phyloP scores from a whole-genome alignment of 305 asterid species.

The Fraxinus xanthoxyloides region DNA sequence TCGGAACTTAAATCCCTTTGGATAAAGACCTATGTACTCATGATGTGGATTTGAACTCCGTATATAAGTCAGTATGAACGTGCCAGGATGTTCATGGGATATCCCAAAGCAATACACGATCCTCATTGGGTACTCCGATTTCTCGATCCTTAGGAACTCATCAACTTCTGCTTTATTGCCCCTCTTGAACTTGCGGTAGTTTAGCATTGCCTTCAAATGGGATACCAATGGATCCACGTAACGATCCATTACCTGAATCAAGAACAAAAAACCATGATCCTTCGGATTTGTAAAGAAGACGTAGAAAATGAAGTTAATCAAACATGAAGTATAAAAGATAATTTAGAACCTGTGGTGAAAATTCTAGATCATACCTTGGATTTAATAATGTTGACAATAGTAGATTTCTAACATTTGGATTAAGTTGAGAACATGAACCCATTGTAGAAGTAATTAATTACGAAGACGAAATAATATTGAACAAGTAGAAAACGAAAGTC shows the following conservation, averaged over 20 bases:
- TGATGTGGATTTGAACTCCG: conserved; percentile 93
- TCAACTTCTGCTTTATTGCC: conserved; percentile 87
- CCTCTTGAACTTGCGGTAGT: conserved; percentile 78
- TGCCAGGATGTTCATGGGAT: conserved; percentile 96
- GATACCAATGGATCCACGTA: conserved; percentile 94
- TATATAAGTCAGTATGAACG: conserved; percentile 84
- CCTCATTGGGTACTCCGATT: conserved; percentile 81
- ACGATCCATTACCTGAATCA: conserved; percentile 86
- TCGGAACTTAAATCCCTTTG: conserved; percentile 92
- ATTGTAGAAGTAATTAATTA: neutral
- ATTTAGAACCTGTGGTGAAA: neutral
- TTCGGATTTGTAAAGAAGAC: neutral
- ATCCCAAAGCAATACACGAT: conserved; percentile 89
- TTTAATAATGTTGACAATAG: neutral
- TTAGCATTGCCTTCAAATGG: conserved; percentile 83
- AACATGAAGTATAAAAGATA: neutral
- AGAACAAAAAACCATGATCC: neutral
- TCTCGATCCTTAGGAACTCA: conserved; percentile 69
- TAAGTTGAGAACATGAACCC: neutral
- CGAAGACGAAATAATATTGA: neutral
- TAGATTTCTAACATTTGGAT: neutral
- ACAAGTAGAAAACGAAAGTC: neutral
- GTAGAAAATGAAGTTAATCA: neutral
- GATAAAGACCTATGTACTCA: conserved; percentile 87
- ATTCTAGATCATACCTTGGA: neutral